Percentiles rank a stretch among this genome's conserved stretches.
phyloP scores from a whole-genome alignment of 108 stramenopile species.

The Aurantiochytrium sp. region DNA sequence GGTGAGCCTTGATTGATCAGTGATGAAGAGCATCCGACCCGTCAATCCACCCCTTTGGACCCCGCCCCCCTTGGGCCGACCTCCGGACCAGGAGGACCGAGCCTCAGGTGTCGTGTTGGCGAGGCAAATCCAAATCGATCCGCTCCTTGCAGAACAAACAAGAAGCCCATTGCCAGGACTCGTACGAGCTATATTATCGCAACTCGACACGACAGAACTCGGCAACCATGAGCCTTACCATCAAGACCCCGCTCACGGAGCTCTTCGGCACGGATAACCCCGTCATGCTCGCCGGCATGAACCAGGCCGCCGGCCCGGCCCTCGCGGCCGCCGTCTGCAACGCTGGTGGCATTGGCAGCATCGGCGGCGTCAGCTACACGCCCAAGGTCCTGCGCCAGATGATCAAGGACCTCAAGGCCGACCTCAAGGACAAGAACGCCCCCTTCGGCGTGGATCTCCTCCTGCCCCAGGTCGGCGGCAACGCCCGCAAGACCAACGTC shows the following conservation, averaged over 20 bases:
- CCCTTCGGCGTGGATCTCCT: constrained; percentile 25
- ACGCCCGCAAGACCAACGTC: neutral
- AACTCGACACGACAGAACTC: too few species aligned
- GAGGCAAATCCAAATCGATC: too few species aligned
- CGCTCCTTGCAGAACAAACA: too few species aligned
- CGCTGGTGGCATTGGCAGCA: neutral
- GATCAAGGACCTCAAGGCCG: neutral
- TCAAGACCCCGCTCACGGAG: constrained; percentile 8
- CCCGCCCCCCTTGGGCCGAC: too few species aligned
- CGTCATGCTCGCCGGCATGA: constrained; percentile 26
- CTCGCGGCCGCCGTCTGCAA: constrained; percentile 12
- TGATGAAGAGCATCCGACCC: too few species aligned
- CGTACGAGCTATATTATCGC: too few species aligned
- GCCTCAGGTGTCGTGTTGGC: too few species aligned
- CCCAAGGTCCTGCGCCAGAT: neutral
- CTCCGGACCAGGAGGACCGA: too few species aligned
- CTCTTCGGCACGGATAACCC: neutral
- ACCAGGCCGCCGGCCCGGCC: neutral
- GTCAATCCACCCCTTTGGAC: too few species aligned
- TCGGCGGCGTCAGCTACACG: neutral
- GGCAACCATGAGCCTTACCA: neutral
- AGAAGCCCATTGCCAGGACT: too few species aligned
- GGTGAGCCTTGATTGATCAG: too few species aligned
- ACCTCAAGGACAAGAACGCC: constrained; percentile 21
- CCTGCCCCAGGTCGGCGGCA: constrained; percentile 13